Evolutionary conservation across 2,329 filamentous ascomycete genomes (phyloP).

Genomic region (Didymella glomerata): DNA sequence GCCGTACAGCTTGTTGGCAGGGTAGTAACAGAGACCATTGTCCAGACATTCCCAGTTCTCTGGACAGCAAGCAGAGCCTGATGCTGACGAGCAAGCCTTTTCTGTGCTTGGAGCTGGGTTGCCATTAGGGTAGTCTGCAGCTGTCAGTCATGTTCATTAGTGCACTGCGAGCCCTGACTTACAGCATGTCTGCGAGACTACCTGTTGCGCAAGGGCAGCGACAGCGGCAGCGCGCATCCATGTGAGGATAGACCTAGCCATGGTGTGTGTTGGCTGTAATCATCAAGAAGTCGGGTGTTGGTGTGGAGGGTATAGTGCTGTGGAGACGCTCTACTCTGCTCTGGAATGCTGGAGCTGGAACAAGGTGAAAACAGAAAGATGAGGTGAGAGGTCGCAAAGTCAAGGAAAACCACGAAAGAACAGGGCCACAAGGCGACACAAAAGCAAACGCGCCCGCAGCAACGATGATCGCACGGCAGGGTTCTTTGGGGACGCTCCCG

Average conservation of each 20-base stretch:
- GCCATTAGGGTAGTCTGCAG: conserved; percentile 48
- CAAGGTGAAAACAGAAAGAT: conserved; percentile 13
- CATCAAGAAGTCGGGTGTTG: conserved; percentile 15
- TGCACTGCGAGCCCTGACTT: conserved; percentile 11
- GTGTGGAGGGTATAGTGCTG: conserved; percentile 6
- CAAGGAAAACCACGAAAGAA: conserved; percentile 13
- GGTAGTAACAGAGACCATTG: conserved; percentile 50
- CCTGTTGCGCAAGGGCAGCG: conserved; percentile 29
- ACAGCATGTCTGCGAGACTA: conserved; percentile 44
- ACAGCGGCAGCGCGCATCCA: conserved; percentile 34
- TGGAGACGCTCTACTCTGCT: conserved; percentile 15
- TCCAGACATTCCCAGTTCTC: conserved; percentile 48
- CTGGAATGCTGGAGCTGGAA: conserved; percentile 16
- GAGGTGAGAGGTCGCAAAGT: conserved; percentile 13
- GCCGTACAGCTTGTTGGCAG: conserved; percentile 37
- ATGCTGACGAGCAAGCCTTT: conserved; percentile 45
- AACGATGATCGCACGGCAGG: conserved; percentile 18
- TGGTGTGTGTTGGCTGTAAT: conserved; percentile 16
- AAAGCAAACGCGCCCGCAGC: conserved; percentile 18
- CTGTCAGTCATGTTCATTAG: conserved; percentile 19
- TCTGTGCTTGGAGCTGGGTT: conserved; percentile 37
- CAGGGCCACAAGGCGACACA: conserved; percentile 15
- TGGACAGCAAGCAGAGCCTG: conserved; percentile 49
- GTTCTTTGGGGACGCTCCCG: conserved; percentile 12
- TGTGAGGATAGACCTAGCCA: conserved; percentile 26